These are phyloP conservation scores for Diversispora eburnea DNA, from an alignment of 192 early-diverging fungal species.

Conservation along the genomic window DNA sequence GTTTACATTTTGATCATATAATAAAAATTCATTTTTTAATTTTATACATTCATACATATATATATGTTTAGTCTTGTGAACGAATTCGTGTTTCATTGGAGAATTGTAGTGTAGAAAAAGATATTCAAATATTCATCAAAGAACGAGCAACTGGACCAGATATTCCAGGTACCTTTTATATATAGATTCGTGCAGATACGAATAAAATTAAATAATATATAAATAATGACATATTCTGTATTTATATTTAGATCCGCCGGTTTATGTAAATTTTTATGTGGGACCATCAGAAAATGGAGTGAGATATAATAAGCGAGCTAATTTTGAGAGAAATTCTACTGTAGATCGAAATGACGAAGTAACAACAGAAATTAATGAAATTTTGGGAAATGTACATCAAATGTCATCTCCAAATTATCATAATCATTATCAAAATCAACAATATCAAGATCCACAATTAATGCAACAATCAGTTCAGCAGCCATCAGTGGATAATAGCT, in stretches of 20 bases:
- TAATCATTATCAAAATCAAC: not conserved
- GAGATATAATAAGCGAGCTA: not conserved
- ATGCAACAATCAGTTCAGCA: too few species aligned
- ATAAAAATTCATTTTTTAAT: too few species aligned
- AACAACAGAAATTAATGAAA: not conserved
- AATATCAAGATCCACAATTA: not conserved
- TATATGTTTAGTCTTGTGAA: slow-evolving; percentile 62
- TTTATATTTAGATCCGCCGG: not conserved
- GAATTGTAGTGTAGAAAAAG: slow-evolving; percentile 54
- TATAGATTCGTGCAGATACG: too few species aligned
- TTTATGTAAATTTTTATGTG: not conserved
- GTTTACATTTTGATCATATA: too few species aligned
- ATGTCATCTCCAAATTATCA: not conserved
- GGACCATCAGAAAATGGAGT: not conserved
- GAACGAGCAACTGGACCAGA: slow-evolving; percentile 61
- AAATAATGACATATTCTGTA: not conserved
- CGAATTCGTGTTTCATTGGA: slow-evolving; percentile 65
- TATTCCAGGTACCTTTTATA: slow-evolving; percentile 38
- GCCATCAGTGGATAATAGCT: too few species aligned
- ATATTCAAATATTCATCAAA: slow-evolving; percentile 63
- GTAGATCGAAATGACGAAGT: not conserved
- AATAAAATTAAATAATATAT: too few species aligned
- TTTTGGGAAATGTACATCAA: not conserved
- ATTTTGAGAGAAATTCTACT: not conserved
- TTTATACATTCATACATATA: too few species aligned